A percentile compares a stretch with the other conserved stretches of the same genome.
Conservation (phyloP, 1,284 basidiomycete genomes). For the Malassezia sp. region DNA sequence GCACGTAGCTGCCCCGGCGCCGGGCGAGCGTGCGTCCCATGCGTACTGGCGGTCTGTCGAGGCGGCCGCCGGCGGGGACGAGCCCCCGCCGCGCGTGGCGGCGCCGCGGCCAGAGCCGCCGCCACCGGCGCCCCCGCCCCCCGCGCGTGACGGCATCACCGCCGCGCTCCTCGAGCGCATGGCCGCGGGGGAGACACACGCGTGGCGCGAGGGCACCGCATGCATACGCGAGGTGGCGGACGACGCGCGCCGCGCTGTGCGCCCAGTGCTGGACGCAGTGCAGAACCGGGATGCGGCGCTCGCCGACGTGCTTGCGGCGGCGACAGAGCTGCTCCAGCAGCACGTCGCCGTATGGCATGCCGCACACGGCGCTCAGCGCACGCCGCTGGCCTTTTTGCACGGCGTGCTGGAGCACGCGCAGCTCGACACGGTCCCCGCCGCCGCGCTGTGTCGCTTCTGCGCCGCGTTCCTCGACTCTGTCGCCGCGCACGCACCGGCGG, state of each 20-base stretch:
- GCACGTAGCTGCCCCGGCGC: not conserved
- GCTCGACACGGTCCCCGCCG: conserved; percentile 11
- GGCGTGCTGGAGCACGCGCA: conserved; percentile 32
- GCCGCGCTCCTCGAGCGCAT: too few relatives aligned
- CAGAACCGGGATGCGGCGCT: conserved; percentile 1
- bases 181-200: too few relatives aligned
- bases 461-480: conserved; percentile 28
- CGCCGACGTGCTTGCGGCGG: not conserved
- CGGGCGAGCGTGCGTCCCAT: not conserved
- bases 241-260: not conserved
- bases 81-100: too few relatives aligned
- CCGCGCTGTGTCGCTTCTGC: conserved; percentile 22
- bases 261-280: not conserved
- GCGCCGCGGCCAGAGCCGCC: too few relatives aligned
- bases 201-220: too few relatives aligned
- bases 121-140: not conserved
- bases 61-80: not conserved
- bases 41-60: not conserved
- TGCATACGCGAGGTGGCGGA: not conserved
- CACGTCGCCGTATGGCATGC: too few relatives aligned
- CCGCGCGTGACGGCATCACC: not conserved
- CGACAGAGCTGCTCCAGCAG: not conserved
- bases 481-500: conserved; percentile 10
- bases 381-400: conserved; percentile 19
- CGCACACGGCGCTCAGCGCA: not conserved